phyloP scores from a whole-genome alignment of 495 filamentous ascomycete genomes.

The Hypoxylon subgilvum region DNA sequence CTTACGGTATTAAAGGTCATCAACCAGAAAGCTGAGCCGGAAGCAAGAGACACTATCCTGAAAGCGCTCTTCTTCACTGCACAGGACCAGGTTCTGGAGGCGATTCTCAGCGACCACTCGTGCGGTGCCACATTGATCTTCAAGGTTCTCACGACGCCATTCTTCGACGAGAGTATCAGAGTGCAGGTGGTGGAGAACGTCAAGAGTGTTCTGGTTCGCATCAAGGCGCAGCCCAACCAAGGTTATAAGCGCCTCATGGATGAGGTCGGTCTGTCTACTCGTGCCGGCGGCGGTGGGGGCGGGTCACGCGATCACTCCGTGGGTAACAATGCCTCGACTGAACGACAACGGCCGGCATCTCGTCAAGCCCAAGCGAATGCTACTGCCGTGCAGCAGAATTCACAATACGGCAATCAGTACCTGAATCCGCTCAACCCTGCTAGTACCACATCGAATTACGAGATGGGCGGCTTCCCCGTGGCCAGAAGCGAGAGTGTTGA shows the following conservation, averaged over 20 bases:
- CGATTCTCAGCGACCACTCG: slow-evolving; percentile 86
- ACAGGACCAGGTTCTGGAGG: slow-evolving; percentile 84
- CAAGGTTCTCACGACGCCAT: slow-evolving; percentile 96
- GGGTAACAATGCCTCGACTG: slow-evolving; percentile 41
- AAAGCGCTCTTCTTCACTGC: slow-evolving; percentile 93
- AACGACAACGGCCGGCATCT: slow-evolving; percentile 61
- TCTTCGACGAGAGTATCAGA: slow-evolving; percentile 92
- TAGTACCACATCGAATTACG: slow-evolving; percentile 44
- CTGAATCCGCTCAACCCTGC: slow-evolving; percentile 50
- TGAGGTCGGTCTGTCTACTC: slow-evolving; percentile 82
- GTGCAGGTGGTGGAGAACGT: slow-evolving; percentile 88
- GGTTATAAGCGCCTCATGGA: slow-evolving; percentile 99
- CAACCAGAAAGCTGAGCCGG: slow-evolving; percentile 93
- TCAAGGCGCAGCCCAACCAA: slow-evolving; percentile 92
- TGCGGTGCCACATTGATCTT: slow-evolving; percentile 96
- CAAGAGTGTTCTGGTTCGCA: slow-evolving; percentile 80
- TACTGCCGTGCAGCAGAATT: slow-evolving; percentile 49
- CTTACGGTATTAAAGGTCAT: slow-evolving; percentile 97
- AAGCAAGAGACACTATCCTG: slow-evolving; percentile 89
- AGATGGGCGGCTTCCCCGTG: slow-evolving; percentile 56
- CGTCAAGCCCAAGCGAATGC: slow-evolving; percentile 55
- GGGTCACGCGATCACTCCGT: slow-evolving; percentile 53
- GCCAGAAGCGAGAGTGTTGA: slow-evolving; percentile 65
- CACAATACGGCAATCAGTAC: slow-evolving; percentile 50
- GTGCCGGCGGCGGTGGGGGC: slow-evolving; percentile 50